Evolutionary conservation across 129 eudicot species (phyloP).

Genomic region (Smallanthus sonchifolius): DNA sequence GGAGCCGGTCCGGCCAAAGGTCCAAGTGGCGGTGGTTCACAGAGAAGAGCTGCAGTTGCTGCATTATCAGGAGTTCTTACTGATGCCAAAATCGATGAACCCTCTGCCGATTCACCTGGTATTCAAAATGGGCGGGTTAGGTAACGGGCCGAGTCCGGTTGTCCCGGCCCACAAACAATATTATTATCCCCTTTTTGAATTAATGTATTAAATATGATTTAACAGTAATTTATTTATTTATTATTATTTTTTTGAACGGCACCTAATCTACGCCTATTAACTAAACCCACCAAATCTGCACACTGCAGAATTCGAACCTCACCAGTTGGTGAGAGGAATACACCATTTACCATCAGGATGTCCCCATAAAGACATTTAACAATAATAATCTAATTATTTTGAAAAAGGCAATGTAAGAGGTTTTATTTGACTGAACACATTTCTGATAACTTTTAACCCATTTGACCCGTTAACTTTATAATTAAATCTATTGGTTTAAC

Average conservation of each 20-base stretch:
- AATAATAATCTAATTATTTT: neutral
- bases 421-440: neutral
- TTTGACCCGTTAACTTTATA: neutral
- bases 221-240: neutral
- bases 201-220: neutral
- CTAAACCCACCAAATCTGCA: too few species aligned
- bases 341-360: too few species aligned
- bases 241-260: too few species aligned
- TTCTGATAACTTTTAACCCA: neutral
- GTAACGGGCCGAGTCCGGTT: neutral
- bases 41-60: conserved; percentile 96
- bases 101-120: conserved; percentile 46
- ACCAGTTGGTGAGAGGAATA: too few species aligned
- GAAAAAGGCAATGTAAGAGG: neutral
- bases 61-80: conserved; percentile 76
- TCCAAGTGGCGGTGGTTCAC: conserved; percentile 51
- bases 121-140: neutral
- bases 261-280: too few species aligned
- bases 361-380: neutral
- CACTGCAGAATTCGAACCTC: too few species aligned
- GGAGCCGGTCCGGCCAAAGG: conserved; percentile 37
- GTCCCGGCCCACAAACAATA: neutral
- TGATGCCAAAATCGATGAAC: conserved; percentile 58
- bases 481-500: neutral
- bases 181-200: neutral